Conservation (phyloP, 1,284 basidiomycete species). For the Heterobasidion irregulare region DNA sequence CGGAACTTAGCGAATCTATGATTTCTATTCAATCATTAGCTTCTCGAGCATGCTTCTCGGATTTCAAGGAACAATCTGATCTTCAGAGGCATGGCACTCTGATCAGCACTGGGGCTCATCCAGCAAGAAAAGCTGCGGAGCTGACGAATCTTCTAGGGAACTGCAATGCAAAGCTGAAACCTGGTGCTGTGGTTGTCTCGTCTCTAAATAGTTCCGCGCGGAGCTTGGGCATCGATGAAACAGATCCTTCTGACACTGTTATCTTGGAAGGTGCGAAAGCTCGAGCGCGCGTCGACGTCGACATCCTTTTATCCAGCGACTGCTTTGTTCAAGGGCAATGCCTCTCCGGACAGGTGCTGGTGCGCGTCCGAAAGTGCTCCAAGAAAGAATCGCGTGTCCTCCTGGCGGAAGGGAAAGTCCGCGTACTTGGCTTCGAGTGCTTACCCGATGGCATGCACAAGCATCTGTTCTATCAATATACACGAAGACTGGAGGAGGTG, state of each 20-base stretch:
- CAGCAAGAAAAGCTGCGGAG: constrained; percentile 42
- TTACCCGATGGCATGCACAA: constrained; percentile 52
- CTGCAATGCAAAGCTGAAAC: constrained; percentile 43
- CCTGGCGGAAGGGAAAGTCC: constrained; percentile 74
- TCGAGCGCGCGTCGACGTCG: constrained; percentile 75
- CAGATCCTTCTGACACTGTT: constrained; percentile 16
- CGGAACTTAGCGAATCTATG: neutral
- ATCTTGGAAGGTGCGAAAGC: constrained; percentile 58
- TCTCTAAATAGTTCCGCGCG: constrained; percentile 10
- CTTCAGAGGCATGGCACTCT: constrained; percentile 44
- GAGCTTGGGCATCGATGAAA: constrained; percentile 9
- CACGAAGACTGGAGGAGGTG: constrained; percentile 51
- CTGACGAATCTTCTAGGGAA: constrained; percentile 56
- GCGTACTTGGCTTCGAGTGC: constrained; percentile 85
- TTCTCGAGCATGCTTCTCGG: neutral
- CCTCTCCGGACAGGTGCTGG: constrained; percentile 66
- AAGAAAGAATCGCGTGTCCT: constrained; percentile 56
- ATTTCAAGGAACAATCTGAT: neutral
- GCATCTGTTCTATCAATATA: constrained; percentile 85
- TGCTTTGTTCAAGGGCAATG: constrained; percentile 78
- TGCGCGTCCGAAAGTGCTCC: constrained; percentile 55
- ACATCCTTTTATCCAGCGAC: constrained; percentile 73
- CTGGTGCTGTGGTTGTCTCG: constrained; percentile 38
- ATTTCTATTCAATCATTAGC: neutral
- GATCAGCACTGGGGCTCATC: constrained; percentile 36